Base-by-base conservation (phyloP, 148 eudicot genomes). In the Tetragonia tetragonoides region DNA sequence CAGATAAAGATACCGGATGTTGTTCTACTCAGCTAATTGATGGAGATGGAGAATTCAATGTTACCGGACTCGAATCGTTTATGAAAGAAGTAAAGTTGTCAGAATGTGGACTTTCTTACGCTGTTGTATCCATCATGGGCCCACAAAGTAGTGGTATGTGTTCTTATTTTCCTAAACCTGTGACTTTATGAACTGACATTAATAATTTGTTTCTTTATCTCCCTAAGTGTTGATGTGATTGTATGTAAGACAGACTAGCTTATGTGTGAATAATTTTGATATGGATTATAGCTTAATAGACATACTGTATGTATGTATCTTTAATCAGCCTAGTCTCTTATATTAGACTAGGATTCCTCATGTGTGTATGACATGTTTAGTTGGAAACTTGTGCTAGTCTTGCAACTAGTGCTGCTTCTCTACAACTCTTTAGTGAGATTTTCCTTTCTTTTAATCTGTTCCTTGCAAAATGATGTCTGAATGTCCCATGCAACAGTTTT, bases 41-140 rank as follows among this genome's bases (percentile, higher is more conserved):
- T 41, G 99, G 97, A 76, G 97, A 95, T 86, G 99, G 99, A 57
- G 72, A 69, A 42, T 93, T 95, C 83, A 90, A 95, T 88, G 87
- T 83, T 59, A 67, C 83, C 16, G 99, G 97, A 64, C 59, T 95
- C 51, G 97, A 91, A 5, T 79, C 37, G 24, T 93, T 95, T 80
- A 67, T 88, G 85, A 95, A 93, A 84, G 90, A 85, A 83, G 97
- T 93, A 62, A 95, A 86, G 81, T 83, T 95, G 80, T 86, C 87
- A 14, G 99, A 93, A 65, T 95, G 99, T 81, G 99, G 99, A 51
- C 94, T 95, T 83, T 93, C 97, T 51, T 95, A 95, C 82, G 97
- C 99, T 37, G 85, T 95, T 71, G 99, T 95, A 44, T 90, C 99
- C 77, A 95, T 95, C 79, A 93, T 95, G 99, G 99, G 99, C 54